phyloP scores from a whole-genome alignment of 495 filamentous ascomycete genomes.

The Podospora pseudopauciseta region DNA sequence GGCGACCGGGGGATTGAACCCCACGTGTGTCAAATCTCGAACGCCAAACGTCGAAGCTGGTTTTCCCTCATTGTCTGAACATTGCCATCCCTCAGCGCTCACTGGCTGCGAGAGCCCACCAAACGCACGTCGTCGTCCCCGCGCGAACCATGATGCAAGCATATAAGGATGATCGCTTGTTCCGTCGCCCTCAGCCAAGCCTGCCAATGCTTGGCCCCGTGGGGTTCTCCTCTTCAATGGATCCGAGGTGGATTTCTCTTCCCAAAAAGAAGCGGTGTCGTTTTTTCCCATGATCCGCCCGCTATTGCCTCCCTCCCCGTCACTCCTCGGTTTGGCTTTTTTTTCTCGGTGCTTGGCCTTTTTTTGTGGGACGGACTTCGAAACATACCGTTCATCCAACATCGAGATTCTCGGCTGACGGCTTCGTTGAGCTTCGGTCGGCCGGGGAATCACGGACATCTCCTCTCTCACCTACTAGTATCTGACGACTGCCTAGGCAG shows the following conservation, averaged over 20 bases:
- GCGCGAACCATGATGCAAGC: neutral
- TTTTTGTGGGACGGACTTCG: neutral
- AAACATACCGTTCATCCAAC: neutral
- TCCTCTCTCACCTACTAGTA: neutral
- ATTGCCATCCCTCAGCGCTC: neutral
- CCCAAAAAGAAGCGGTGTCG: neutral
- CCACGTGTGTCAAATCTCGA: constrained; percentile 9
- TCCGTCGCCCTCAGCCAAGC: neutral
- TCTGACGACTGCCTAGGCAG: no score
- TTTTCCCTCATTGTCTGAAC: neutral
- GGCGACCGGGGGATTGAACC: neutral
- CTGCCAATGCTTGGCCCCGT: constrained; percentile 11
- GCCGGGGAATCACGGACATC: neutral
- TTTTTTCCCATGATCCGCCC: neutral
- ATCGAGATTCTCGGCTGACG: neutral
- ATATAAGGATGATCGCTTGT: constrained; percentile 7
- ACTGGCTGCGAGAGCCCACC: neutral
- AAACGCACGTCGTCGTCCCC: neutral
- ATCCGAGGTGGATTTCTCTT: neutral
- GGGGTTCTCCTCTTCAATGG: neutral
- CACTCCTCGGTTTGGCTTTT: neutral
- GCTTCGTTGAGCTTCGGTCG: neutral
- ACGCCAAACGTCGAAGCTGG: constrained; percentile 8
- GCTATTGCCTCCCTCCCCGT: neutral
- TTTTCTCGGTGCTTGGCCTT: neutral